These are phyloP conservation scores for Candida tetrigidarum DNA, from an alignment of 1,139 yeast genomes.

Conservation along the genomic window DNA sequence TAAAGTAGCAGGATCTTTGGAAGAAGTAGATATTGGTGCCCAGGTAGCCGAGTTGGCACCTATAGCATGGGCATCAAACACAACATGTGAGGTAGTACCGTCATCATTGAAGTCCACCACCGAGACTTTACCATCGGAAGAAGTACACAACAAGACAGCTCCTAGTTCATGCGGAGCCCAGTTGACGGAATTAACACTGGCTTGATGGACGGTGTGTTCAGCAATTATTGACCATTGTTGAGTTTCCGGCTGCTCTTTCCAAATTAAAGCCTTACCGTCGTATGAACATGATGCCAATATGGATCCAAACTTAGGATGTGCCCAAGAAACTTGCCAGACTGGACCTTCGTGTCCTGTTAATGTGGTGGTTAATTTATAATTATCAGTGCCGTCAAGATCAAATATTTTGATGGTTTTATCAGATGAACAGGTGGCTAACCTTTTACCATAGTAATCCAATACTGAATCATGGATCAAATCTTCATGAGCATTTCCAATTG, in stretches of 20 bases:
- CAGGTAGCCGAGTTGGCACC: conserved; percentile 96
- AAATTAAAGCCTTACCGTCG: conserved; percentile 91
- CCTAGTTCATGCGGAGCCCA: conserved; percentile 99
- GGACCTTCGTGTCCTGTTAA: conserved; percentile 94
- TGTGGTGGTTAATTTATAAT: conserved; percentile 78
- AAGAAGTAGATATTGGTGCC: conserved; percentile 70
- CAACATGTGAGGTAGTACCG: conserved; percentile 72
- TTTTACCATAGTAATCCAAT: conserved; percentile 92
- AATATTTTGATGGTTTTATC: conserved; percentile 94
- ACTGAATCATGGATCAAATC: conserved; percentile 97
- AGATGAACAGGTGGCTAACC: conserved; percentile 93
- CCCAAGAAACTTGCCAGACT: conserved; percentile 99
- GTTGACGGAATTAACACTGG: conserved; percentile 89
- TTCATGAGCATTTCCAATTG: conserved; percentile 80
- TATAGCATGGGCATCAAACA: conserved; percentile 83
- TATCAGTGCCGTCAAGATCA: conserved; percentile 83
- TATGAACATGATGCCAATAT: conserved; percentile 94
- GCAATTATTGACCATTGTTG: conserved; percentile 90
- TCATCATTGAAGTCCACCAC: conserved; percentile 92
- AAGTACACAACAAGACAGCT: conserved; percentile 86
- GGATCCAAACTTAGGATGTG: conserved; percentile 97
- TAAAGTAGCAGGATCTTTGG: conserved; percentile 35
- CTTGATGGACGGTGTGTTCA: conserved; percentile 87
- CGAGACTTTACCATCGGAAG: conserved; percentile 92
- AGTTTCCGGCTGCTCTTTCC: conserved; percentile 86